Percentiles rank a stretch among this genome's conserved stretches.
These are phyloP conservation scores for Desmodesmus armatus DNA, from an alignment of 139 green algal genomes.

Conservation along the genomic window DNA sequence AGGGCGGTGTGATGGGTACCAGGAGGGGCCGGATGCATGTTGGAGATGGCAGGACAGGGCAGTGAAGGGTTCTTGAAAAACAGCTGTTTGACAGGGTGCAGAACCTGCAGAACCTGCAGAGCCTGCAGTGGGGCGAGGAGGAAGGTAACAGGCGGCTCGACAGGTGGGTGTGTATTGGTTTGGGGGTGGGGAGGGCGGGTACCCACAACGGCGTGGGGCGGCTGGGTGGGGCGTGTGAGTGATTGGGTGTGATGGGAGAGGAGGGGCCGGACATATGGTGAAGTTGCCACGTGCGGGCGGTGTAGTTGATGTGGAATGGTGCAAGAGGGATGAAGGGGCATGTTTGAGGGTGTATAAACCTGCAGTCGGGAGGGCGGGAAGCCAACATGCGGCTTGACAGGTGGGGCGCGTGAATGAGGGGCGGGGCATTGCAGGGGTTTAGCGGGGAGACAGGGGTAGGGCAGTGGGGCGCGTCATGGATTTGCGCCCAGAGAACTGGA, in stretches of 20 bases:
- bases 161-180: neutral
- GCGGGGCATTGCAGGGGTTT: no score
- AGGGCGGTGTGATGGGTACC: neutral
- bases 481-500: no score
- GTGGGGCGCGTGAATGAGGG: no score
- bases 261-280: neutral
- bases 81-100: conserved; percentile 85
- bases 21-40: neutral
- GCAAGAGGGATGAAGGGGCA: conserved; percentile 85
- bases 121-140: conserved; percentile 84
- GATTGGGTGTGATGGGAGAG: no score
- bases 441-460: no score
- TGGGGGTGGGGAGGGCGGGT: neutral
- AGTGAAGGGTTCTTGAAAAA: no score
- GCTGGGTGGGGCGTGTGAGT: no score
- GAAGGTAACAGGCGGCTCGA: conserved; percentile 71
- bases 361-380: conserved; percentile 83
- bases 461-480: no score
- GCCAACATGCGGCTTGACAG: conserved; percentile 67
- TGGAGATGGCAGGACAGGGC: neutral
- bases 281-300: neutral
- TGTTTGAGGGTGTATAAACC: conserved; percentile 89
- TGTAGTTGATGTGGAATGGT: no score
- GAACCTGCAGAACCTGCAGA: conserved; percentile 90
- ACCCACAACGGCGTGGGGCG: no score